Base-by-base conservation (phyloP, 2,329 filamentous ascomycete genomes). In the Colletotrichum sp. region DNA sequence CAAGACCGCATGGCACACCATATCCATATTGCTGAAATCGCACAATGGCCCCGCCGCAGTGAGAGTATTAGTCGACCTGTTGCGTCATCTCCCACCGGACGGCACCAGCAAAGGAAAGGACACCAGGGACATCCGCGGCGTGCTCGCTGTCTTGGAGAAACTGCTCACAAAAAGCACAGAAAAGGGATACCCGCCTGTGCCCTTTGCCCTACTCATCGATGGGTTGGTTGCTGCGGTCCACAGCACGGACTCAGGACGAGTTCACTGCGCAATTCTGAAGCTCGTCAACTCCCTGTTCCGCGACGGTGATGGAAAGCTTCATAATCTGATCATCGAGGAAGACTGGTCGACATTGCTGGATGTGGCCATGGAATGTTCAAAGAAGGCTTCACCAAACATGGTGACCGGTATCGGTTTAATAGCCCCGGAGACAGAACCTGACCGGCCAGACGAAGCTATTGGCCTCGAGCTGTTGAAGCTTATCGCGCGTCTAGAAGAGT, bases 31-130 rank as follows among this genome's bases (percentile, higher is more conserved):
- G 1, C 93, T 93, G 85, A 92, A 89, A 80, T 95, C 94, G 2
- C 94, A 95, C 81, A 92, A 95, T 78, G 93, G 93, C 24, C 93
- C 94, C 77, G 91, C 90, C 44, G 93, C 93, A 2, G 89, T 95
- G 62, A 89, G 91, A 71, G 90, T 93, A 28, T 84, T 95, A 26
- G 86, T 95, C 36, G 90, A 93, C 71, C 90, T 93, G 15, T 84
- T 94, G 28, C 88, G 88, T 57, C 87, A 88, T 69, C 86, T 89
- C 49, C 84, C 87, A 3, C 77, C 81, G 1, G 86, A 88, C 55
- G 86, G 85, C n/a, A 82, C 85, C 67, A 82, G 85, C 70, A 87
- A 87, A 76, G 88, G 88, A 72, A 91, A 89, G 72, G 88, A 91
- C 67, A 87, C 87, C 60, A 87, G 92, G 67, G 89, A 92, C 72